A percentile compares a stretch with the other conserved stretches of the same genome.
Conservation (phyloP, 2,329 filamentous ascomycete genomes). For the Botrytis deweyae region DNA sequence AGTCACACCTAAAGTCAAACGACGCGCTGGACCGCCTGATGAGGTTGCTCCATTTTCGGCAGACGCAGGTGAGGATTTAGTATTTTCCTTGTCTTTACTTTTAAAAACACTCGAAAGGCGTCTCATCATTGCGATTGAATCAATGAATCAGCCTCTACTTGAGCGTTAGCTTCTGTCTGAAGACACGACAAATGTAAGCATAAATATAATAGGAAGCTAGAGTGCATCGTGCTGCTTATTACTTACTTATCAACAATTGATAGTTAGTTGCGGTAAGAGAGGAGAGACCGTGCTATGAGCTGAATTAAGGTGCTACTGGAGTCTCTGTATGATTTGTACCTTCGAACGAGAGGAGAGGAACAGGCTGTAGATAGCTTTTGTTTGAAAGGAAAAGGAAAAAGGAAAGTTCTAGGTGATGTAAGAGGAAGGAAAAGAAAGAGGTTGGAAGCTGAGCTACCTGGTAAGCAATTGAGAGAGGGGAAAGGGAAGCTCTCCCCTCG, state of each 20-base stretch:
- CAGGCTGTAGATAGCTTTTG: not conserved
- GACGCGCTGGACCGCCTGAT: conserved; percentile 4
- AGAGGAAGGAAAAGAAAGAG: not conserved
- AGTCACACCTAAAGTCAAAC: not conserved
- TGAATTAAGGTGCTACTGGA: not conserved
- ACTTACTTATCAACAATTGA: not conserved
- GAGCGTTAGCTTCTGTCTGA: not conserved
- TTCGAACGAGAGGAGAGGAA: not conserved
- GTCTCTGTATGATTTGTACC: not conserved
- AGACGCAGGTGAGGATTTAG: not conserved
- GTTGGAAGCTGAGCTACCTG: conserved; percentile 3
- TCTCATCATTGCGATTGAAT: conserved; percentile 19
- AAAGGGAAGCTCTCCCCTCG: not conserved
- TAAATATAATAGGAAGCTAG: not conserved
- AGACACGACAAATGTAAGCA: not conserved
- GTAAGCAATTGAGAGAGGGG: not conserved
- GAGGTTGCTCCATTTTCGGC: conserved; percentile 11
- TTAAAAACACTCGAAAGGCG: conserved; percentile 23
- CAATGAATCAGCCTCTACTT: not conserved
- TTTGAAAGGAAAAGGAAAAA: not conserved
- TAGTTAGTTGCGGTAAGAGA: not conserved
- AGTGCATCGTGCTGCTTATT: not conserved
- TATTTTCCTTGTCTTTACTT: conserved; percentile 23
- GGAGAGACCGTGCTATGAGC: not conserved
- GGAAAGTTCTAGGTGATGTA: not conserved